Base-by-base conservation (phyloP, 495 filamentous ascomycete genomes). In the Glutinoglossum americanum region DNA sequence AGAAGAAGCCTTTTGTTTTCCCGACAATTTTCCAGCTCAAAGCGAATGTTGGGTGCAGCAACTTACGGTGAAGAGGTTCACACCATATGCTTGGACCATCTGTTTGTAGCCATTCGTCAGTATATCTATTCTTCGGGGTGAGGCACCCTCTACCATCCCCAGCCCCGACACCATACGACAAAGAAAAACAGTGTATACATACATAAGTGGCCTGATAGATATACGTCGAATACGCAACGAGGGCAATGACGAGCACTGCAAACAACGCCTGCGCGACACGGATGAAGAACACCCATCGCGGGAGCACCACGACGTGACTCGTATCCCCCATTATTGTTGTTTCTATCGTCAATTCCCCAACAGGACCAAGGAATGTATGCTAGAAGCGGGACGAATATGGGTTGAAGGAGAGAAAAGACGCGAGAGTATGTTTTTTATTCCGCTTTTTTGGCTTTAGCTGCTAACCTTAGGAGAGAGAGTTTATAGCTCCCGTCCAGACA, bases 31-130 rank as follows among this genome's bases (percentile, higher is more conserved):
- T n/a, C n/a, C n/a, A n/a, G n/a, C n/a, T n/a, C n/a, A n/a, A n/a
- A n/a, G n/a, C n/a, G n/a, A 35, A 41, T 41, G 37, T 9, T 41
- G 47, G 8, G n/a, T n/a, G n/a, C n/a, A n/a, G n/a, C 15, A 10
- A 53, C 49, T 26, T 56, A 45, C 39, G 6, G 32, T 56, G 17
- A 56, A 56, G 33, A 39, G 54, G 39, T 56, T 32, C 19, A 56
- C 27, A 27, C 54, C 54, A 45, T 56, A 56, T 21, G 41, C 41
- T 1, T 39, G 2, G 54, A 17, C 26, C 17, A 53, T 53, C 49
- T 53, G 19, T 8, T 7, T 17, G 7, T 5, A 27, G 32, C 9
- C 54, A 25, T 1, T 56, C 53, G 25, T 8, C 17, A 23, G 4
- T 33, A 1, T 6, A 19, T 45, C n/a, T 10, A 45, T 21, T 45